Evolutionary conservation across 106 monocot species (phyloP), one percentile per base, ranked within the genome.

Genomic region (Dactylorhiza incarnata): DNA sequence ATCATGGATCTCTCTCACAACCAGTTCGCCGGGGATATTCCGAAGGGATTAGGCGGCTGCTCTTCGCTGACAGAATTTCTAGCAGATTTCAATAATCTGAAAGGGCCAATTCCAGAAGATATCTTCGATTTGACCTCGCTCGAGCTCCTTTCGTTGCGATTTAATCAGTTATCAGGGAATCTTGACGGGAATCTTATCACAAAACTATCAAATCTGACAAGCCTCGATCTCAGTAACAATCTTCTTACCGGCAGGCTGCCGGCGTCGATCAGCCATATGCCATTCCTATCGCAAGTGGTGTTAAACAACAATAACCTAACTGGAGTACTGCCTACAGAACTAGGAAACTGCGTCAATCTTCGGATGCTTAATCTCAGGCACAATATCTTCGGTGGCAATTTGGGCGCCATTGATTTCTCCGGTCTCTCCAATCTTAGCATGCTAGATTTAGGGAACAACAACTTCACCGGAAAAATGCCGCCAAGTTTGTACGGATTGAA

Each of bases 361-460:
- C 65, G 24, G 47, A 29, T 26, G 20, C 76, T 76, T 2, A 66
- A 76, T 48, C 63, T 76, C 49, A 76, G 62, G 48, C 24, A 24
- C 9, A 76, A 76, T 48, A 65, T 10, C 16, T 65, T 76, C 48
- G 25, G 20, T 8, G 76, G 76, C 4, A 13, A 16, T 72, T 16
- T 72, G 46, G 47, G 26, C 2, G 49, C 9, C 7, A 6, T 76
- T 2, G 66, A 76, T 25, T 76, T 62, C 66, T 48, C 76, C n/a
- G 44, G 62, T 4, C 48, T 76, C 25, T 48, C 65, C 65, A 63
- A 49, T 61, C 48, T 76, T 10, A 65, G 16, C 23, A 25, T 66
- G 22, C 66, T 76, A n/a, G 65, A 76, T 66, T 65, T 76, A 47
- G 76, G 76, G 3, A 65, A 62, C 47, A 76, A 76, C 25, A 25